Evolutionary conservation across 2,329 filamentous ascomycete species (phyloP), one percentile per base, ranked within the genome.

Genomic region (Penicillium sp.): DNA sequence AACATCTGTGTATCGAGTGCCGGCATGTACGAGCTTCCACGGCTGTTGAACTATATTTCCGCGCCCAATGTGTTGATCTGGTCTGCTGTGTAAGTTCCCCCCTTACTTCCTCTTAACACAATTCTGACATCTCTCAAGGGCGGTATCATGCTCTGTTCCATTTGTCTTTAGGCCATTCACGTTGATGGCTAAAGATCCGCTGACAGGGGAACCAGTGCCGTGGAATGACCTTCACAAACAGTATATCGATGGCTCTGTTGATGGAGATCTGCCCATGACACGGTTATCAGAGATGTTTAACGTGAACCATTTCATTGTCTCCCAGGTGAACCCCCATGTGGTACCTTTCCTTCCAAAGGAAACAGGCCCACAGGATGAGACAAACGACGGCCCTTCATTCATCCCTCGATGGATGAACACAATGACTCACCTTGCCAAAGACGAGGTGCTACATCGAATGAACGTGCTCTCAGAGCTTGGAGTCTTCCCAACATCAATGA

Each of bases 291-390:
- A 96, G 70, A 93, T 97, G 89, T 96, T 97, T 80, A 96, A 97
- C 69, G 93, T 97, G 71, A 97, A 97, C 69, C 93, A 97, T 72
- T 97, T 97, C 71, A 97, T 97, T 65, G 93, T 97, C 19, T 96
- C 92, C 0, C 93, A 97, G 72, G 92, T 97, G 50, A 97, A 97
- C 68, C 93, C 93, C 0, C 93, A 97, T 67, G 90, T 97, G 9
- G 86, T 95, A 0, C 91, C 91, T 0, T 96, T 97, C 68, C 78
- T 97, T 17, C 81, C 85, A 17, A 89, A 87, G 64, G 90, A 95
- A 57, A 89, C 91, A 60, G 81, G 69, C 70, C 63, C 68, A 29
- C 66, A 59, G 19, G 60, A 56, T 38, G 59, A 68, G 54, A 67
- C 54, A 56, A 71, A 69, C 10, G 69, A 75, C 27, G 68, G 73